phyloP scores from a whole-genome alignment of 2,329 filamentous ascomycete genomes.

The Trichoderma afroharzianum region DNA sequence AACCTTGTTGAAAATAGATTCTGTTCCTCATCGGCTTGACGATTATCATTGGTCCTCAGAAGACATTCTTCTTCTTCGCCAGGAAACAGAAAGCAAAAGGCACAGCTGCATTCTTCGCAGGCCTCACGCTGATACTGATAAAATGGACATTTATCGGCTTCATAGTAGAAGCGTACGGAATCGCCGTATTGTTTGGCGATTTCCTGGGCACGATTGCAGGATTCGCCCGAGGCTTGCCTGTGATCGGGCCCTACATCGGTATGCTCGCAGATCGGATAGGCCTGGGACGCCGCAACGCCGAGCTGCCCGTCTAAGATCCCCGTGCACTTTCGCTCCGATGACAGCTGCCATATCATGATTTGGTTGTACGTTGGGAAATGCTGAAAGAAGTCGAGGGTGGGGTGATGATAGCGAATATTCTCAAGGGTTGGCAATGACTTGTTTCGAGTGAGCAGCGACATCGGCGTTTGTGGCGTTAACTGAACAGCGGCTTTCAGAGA shows the following conservation, averaged over 20 bases:
- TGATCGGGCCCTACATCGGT: slow-evolving; percentile 84
- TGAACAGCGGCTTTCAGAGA: not conserved
- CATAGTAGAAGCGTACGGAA: slow-evolving; percentile 84
- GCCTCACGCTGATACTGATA: slow-evolving; percentile 80
- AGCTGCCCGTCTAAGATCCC: slow-evolving; percentile 65
- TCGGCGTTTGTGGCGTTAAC: slow-evolving; percentile 14
- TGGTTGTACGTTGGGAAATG: not conserved
- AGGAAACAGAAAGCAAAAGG: slow-evolving; percentile 89
- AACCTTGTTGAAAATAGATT: slow-evolving; percentile 54
- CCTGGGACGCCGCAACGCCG: slow-evolving; percentile 66
- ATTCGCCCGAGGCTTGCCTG: slow-evolving; percentile 79
- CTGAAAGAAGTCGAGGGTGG: not conserved
- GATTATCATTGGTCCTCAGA: slow-evolving; percentile 88
- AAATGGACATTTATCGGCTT: slow-evolving; percentile 93
- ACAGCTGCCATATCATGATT: not conserved
- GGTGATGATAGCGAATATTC: not conserved
- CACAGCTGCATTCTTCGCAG: slow-evolving; percentile 80
- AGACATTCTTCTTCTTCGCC: slow-evolving; percentile 92
- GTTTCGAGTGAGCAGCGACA: not conserved
- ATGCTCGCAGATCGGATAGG: slow-evolving; percentile 67
- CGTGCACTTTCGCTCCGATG: not conserved
- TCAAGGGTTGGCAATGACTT: not conserved
- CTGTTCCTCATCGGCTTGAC: slow-evolving; percentile 96
- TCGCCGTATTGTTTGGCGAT: slow-evolving; percentile 90
- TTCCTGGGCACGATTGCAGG: slow-evolving; percentile 89